phyloP scores from a whole-genome alignment of 257 asterid species.

The Euphrasia confusa region DNA sequence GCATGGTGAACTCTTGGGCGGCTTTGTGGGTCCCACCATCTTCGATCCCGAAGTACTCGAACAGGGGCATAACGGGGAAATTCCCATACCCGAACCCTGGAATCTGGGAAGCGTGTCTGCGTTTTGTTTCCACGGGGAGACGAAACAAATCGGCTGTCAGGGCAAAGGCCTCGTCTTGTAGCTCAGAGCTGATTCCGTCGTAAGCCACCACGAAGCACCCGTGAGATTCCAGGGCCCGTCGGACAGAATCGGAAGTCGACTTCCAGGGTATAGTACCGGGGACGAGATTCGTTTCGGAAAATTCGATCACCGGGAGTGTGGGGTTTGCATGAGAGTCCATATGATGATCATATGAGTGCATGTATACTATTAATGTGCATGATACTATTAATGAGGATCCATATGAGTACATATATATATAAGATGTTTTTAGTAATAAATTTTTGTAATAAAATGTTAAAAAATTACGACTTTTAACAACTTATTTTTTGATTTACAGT shows the following conservation, averaged over 20 bases:
- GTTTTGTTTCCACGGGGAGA: constrained; percentile 32
- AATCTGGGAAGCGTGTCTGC: constrained; percentile 16
- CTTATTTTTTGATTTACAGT: no score
- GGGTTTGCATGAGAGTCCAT: constrained; percentile 24
- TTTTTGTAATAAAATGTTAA: no score
- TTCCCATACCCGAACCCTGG: constrained; percentile 37
- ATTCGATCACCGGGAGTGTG: constrained; percentile 34
- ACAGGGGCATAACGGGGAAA: constrained; percentile 30
- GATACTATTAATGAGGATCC: no score
- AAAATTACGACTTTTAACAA: no score
- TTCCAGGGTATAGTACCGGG: constrained; percentile 31
- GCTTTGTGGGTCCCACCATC: constrained; percentile 23
- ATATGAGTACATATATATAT: no score
- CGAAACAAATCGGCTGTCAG: constrained; percentile 25
- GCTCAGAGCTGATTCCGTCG: constrained; percentile 12
- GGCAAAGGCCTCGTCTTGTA: constrained; percentile 20
- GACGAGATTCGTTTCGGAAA: constrained; percentile 20
- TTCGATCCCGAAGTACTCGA: constrained; percentile 38
- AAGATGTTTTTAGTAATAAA: no score
- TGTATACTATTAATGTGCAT: no score
- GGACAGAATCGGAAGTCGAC: constrained; percentile 31
- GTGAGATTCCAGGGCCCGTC: constrained; percentile 36
- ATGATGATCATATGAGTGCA: no score
- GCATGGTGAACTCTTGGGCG: constrained; percentile 23
- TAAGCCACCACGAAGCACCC: constrained; percentile 33